phyloP scores from a whole-genome alignment of 1,139 yeast species.

The Geotrichum restrictum region DNA sequence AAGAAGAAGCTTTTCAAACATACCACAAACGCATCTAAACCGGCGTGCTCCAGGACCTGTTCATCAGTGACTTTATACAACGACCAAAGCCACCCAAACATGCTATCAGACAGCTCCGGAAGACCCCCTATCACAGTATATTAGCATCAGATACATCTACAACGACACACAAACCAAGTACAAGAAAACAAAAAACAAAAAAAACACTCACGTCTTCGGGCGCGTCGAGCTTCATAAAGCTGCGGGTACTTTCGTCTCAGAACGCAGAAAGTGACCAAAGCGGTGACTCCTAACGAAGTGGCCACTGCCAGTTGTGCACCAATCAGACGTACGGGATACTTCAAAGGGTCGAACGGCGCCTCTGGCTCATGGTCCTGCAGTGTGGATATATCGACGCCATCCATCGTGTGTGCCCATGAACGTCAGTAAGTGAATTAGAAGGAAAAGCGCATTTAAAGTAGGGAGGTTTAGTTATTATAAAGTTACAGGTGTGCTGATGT shows the following conservation, averaged over 20 bases:
- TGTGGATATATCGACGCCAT: too few species aligned
- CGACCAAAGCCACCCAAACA: constrained; percentile 77
- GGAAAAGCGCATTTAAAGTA: neutral
- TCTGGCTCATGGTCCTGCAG: constrained; percentile 20
- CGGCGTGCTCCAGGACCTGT: constrained; percentile 82
- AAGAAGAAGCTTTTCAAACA: too few species aligned
- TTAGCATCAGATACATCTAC: constrained; percentile 38
- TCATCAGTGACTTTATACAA: constrained; percentile 63
- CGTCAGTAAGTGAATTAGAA: neutral
- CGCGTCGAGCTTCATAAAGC: constrained; percentile 57
- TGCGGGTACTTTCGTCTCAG: constrained; percentile 65
- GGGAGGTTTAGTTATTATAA: neutral
- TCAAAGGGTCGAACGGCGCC: constrained; percentile 21
- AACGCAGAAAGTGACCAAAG: constrained; percentile 60
- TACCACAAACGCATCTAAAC: constrained; percentile 81
- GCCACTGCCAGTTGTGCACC: constrained; percentile 49
- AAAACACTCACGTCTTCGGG: constrained; percentile 30
- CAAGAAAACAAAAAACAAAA: constrained; percentile 36
- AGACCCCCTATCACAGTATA: constrained; percentile 39
- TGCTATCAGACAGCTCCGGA: constrained; percentile 46
- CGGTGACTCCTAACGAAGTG: constrained; percentile 55
- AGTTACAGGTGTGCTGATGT: too few species aligned
- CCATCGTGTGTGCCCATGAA: neutral
- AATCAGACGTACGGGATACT: constrained; percentile 26
- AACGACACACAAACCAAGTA: constrained; percentile 38